Evolutionary conservation across 768 basidiomycete species (phyloP).

Genomic region (Hypholoma fasciculare): DNA sequence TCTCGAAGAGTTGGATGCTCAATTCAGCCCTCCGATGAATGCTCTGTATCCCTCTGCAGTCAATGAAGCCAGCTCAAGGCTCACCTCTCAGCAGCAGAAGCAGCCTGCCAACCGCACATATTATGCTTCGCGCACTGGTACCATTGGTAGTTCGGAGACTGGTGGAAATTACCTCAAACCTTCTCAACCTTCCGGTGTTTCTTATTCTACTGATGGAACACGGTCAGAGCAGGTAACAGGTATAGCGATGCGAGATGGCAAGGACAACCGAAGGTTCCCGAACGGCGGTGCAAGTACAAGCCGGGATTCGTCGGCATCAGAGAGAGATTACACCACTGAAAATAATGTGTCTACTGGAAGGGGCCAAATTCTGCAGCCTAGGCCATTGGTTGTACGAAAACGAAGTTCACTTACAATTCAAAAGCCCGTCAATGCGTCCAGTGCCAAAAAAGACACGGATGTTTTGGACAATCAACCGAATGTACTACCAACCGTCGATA

Average conservation of each 20-base stretch:
- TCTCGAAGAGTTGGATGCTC: slow-evolving; percentile 77
- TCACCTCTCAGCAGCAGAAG: slow-evolving; percentile 7
- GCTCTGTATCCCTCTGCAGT: slow-evolving; percentile 25
- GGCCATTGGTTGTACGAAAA: slow-evolving; percentile 49
- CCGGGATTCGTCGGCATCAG: not conserved
- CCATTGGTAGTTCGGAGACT: slow-evolving; percentile 14
- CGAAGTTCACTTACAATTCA: slow-evolving; percentile 43
- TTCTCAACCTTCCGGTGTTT: slow-evolving; percentile 17
- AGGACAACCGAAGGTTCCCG: slow-evolving; percentile 16
- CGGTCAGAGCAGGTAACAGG: slow-evolving; percentile 62
- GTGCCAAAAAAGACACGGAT: not conserved
- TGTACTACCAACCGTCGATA: slow-evolving; percentile 1
- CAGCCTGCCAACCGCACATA: not conserved
- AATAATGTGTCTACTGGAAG: not conserved
- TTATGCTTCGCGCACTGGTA: not conserved
- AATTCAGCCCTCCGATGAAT: slow-evolving; percentile 20
- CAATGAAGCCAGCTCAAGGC: slow-evolving; percentile 13
- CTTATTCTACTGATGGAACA: slow-evolving; percentile 35
- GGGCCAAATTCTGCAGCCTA: slow-evolving; percentile 17
- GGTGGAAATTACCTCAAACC: slow-evolving; percentile 21
- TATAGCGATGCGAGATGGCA: slow-evolving; percentile 45
- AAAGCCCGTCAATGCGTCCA: slow-evolving; percentile 27
- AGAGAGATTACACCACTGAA: not conserved
- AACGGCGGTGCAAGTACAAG: not conserved
- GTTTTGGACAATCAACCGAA: slow-evolving; percentile 1